These are phyloP conservation scores for Triticum dicoccoides DNA, from an alignment of 176 grass and related monocot genomes.

Conservation along the genomic window DNA sequence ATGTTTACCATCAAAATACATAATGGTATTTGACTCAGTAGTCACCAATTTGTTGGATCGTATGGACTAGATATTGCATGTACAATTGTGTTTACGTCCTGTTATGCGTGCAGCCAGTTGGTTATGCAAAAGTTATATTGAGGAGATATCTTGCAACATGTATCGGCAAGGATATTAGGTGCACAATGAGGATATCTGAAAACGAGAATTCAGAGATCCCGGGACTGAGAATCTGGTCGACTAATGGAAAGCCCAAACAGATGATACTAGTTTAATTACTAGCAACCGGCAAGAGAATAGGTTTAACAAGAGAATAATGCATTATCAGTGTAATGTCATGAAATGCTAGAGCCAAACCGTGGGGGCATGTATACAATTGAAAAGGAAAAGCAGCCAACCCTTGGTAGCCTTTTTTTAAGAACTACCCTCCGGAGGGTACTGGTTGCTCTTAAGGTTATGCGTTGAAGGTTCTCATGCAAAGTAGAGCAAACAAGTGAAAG, in stretches of 20 bases:
- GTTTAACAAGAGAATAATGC: background rate
- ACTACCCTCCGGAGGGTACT: too few relatives aligned
- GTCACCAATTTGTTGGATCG: background rate
- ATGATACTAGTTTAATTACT: background rate
- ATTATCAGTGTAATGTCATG: background rate
- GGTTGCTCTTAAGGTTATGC: too few relatives aligned
- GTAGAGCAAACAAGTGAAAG: too few relatives aligned
- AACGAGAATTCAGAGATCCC: background rate
- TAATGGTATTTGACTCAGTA: too few relatives aligned
- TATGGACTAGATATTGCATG: background rate
- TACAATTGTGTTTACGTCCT: background rate
- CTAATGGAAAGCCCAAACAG: background rate
- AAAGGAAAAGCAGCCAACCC: too few relatives aligned
- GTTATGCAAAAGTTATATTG: background rate
- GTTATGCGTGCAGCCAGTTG: background rate
- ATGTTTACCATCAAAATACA: too few relatives aligned
- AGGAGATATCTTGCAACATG: background rate
- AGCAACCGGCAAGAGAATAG: background rate
- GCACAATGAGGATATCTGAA: background rate
- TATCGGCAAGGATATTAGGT: background rate
- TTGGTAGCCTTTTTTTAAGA: too few relatives aligned
- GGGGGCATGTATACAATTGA: too few relatives aligned
- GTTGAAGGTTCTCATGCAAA: too few relatives aligned
- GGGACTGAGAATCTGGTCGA: background rate
- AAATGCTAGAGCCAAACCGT: too few relatives aligned